A percentile compares a stretch with the other conserved stretches of the same genome.
These are phyloP conservation scores for Patellifolia procumbens DNA, from an alignment of 179 eudicot species.

Conservation along the genomic window DNA sequence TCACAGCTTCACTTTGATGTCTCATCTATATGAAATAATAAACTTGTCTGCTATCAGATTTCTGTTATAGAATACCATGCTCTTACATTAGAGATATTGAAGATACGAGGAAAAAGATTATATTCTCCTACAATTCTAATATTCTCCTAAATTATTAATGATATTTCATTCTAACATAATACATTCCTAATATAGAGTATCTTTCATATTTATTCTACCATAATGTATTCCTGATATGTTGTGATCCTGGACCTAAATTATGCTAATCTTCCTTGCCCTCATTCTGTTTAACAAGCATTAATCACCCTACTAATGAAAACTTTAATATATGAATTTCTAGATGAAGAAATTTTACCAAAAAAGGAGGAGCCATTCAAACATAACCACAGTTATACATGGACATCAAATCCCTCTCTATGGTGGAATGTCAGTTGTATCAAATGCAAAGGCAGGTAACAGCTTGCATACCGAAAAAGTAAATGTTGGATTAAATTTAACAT, in stretches of 20 bases:
- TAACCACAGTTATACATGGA: slow-evolving; percentile 44
- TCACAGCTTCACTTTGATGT: not conserved
- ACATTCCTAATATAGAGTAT: no score
- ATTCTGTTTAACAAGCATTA: not conserved
- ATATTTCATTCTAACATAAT: no score
- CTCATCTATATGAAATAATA: no score
- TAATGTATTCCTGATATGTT: no score
- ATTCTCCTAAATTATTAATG: no score
- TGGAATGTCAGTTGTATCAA: slow-evolving; percentile 42
- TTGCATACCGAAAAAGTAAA: slow-evolving; percentile 29
- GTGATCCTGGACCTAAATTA: no score
- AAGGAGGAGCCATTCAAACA: slow-evolving; percentile 52
- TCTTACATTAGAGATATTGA: no score
- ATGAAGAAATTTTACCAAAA: slow-evolving; percentile 66
- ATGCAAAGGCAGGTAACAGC: slow-evolving; percentile 22
- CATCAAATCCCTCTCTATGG: slow-evolving; percentile 72
- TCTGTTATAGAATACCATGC: no score
- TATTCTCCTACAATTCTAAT: no score
- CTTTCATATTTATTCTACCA: no score
- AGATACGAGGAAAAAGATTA: no score
- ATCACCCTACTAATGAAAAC: not conserved
- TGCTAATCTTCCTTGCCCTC: not conserved
- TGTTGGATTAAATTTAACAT: slow-evolving; percentile 67
- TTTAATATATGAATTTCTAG: slow-evolving; percentile 29
- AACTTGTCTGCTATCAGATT: no score